A percentile compares a stretch with the other conserved stretches of the same genome.
These are phyloP conservation scores for Haplosporangium sp. DNA, from an alignment of 371 early-diverging fungal genomes.

Conservation along the genomic window DNA sequence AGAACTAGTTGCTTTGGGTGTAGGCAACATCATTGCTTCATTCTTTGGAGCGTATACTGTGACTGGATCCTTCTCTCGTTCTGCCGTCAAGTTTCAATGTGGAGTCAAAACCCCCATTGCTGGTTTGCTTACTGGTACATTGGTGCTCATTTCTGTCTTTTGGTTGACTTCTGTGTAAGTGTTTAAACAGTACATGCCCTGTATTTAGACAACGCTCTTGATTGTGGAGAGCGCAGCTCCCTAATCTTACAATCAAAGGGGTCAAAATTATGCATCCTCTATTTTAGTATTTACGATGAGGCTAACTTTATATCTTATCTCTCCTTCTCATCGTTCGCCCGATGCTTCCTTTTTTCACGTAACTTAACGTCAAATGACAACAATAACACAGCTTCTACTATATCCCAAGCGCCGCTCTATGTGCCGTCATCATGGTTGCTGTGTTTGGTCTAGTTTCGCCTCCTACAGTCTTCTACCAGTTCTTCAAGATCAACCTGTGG, in stretches of 20 bases:
- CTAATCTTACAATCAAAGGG: too few species aligned
- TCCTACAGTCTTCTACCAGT: slow-evolving; percentile 57
- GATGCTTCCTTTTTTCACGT: neutral
- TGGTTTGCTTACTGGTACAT: slow-evolving; percentile 76
- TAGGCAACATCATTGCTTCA: slow-evolving; percentile 80
- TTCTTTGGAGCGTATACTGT: slow-evolving; percentile 88
- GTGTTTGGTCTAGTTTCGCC: slow-evolving; percentile 74
- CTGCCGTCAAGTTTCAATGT: slow-evolving; percentile 75
- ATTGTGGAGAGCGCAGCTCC: too few species aligned
- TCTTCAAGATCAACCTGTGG: slow-evolving; percentile 58
- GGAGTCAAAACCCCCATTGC: slow-evolving; percentile 78
- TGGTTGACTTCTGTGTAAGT: slow-evolving; percentile 76
- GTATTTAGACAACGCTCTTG: neutral
- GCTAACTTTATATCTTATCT: slow-evolving; percentile 6
- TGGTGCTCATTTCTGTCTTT: slow-evolving; percentile 82
- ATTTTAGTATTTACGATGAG: neutral
- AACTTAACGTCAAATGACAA: slow-evolving; percentile 3
- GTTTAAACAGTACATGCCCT: neutral
- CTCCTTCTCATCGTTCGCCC: neutral
- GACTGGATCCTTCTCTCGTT: slow-evolving; percentile 90
- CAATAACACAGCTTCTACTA: slow-evolving; percentile 69
- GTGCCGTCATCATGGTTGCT: slow-evolving; percentile 83
- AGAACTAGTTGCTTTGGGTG: slow-evolving; percentile 85
- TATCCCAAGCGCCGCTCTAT: slow-evolving; percentile 81
- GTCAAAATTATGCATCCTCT: too few species aligned